Conservation (phyloP, 345 rosid species). For the Lenwebbia sp. region DNA sequence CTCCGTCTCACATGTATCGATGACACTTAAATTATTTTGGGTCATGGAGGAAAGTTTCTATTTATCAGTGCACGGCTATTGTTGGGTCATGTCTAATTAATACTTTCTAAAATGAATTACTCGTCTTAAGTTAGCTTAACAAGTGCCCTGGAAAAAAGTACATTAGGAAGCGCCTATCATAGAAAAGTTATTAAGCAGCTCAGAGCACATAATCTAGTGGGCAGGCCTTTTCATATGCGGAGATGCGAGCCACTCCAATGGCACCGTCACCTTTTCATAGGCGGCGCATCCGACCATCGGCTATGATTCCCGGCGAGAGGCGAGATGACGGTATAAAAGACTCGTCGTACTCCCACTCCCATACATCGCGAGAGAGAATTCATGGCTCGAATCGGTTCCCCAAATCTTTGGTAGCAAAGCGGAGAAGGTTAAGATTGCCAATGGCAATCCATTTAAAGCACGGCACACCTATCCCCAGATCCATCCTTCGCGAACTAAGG, state of each 20-base stretch:
- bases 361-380: not conserved
- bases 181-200: not conserved
- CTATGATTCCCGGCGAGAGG: not conserved
- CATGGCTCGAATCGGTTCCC: not conserved
- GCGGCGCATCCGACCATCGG: not conserved
- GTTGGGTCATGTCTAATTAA: not conserved
- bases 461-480: not conserved
- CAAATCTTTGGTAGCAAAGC: not conserved
- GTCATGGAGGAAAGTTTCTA: not conserved
- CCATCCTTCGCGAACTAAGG: not conserved
- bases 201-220: not conserved
- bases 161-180: not conserved
- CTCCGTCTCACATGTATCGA: not conserved
- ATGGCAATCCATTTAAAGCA: not conserved
- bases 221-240: not conserved
- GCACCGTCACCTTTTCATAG: not conserved
- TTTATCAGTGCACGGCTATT: not conserved
- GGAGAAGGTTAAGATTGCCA: not conserved
- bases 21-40: not conserved
- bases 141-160: not conserved
- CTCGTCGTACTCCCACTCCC: not conserved
- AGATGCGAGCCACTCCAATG: not conserved
- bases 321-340: not conserved
- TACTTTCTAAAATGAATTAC: not conserved
- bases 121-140: not conserved